Evolutionary conservation across 2,329 filamentous ascomycete genomes (phyloP), one percentile per base, ranked within the genome.

Genomic region (Rhexocercosporidium sp.): DNA sequence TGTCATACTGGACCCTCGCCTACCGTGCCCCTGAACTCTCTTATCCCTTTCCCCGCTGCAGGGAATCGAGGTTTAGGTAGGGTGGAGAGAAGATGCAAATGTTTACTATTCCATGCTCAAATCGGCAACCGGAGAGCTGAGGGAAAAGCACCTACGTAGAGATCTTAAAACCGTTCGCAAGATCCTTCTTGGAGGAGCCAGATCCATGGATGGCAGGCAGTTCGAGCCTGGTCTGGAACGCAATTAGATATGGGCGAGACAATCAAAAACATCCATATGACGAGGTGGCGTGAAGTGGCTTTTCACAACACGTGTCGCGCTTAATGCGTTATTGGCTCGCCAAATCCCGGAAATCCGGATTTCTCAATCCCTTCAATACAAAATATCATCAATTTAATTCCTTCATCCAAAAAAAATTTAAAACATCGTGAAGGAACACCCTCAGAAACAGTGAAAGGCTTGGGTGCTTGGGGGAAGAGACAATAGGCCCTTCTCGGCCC

Each of bases 381-480:
- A 47, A 11, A 3, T 47, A 20, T 47, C n/a, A 47, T 25, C 44
- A 22, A 25, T 16, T 44, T n/a, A 47, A 6, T 20, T 20, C 7
- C n/a, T 2, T 18, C 44, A 47, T 20, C 44, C 39, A 44, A 14
- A 44, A 44, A 4, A 16, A 14, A 14, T 7, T 39, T 14, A 39
- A 14, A 39, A 14, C 34, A 7, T 39, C 34, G n/a, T n/a, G 7
- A 39, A 14, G 34, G 14, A 39, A 7, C 34, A 39, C 7, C 34
- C 7, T 7, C 41, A 16, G 41, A 37, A 37, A 7, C 34, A 37
- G 34, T 37, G 34, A 9, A 44, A 44, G 25, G 25, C 47, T 27
- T 51, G 47, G 22, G 47, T 29, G 47, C 29, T 31, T 51, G 20
- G 59, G 27, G 18, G n/a, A n/a, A 67, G 22, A 60, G 46, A 54